phyloP scores from a whole-genome alignment of 2,329 filamentous ascomycete species.

The Simplicillium aogashimaense region DNA sequence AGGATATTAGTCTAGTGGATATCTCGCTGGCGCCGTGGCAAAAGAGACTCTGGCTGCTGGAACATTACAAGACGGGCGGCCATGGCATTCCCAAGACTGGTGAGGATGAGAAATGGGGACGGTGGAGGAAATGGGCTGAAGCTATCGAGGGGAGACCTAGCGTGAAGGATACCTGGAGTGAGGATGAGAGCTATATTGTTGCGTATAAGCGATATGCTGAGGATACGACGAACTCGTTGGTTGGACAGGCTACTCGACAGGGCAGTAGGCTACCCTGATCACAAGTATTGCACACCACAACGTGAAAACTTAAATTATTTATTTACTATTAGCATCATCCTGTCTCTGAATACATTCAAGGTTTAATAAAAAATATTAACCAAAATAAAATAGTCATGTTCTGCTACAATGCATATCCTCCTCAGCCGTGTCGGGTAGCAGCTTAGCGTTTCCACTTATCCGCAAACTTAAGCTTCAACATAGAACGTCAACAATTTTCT shows the following conservation, averaged over 20 bases:
- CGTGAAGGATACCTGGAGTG: slow-evolving; percentile 58
- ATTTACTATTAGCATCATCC: too few species aligned
- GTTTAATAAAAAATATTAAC: too few species aligned
- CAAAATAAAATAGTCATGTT: too few species aligned
- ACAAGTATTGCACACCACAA: background rate
- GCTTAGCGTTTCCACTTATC: too few species aligned
- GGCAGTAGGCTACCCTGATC: slow-evolving; percentile 50
- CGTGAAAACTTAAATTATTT: background rate
- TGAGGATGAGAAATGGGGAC: slow-evolving; percentile 48
- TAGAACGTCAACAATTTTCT: too few species aligned
- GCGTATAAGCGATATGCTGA: slow-evolving; percentile 62
- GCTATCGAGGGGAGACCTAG: slow-evolving; percentile 51
- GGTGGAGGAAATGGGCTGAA: slow-evolving; percentile 56
- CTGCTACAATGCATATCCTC: too few species aligned
- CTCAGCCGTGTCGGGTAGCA: too few species aligned
- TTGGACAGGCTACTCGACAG: slow-evolving; percentile 52
- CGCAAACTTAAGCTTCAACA: background rate
- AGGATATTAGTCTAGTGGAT: slow-evolving; percentile 56
- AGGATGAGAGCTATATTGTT: slow-evolving; percentile 54
- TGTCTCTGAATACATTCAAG: too few species aligned
- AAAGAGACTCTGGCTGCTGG: slow-evolving; percentile 61
- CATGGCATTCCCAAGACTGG: slow-evolving; percentile 34
- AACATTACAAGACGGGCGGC: slow-evolving; percentile 58
- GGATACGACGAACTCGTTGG: slow-evolving; percentile 50
- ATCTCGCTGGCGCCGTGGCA: slow-evolving; percentile 65